A percentile compares a stretch with the other conserved stretches of the same genome.
phyloP scores from a whole-genome alignment of 2,329 filamentous ascomycete genomes.

The Penicillium sp. region DNA sequence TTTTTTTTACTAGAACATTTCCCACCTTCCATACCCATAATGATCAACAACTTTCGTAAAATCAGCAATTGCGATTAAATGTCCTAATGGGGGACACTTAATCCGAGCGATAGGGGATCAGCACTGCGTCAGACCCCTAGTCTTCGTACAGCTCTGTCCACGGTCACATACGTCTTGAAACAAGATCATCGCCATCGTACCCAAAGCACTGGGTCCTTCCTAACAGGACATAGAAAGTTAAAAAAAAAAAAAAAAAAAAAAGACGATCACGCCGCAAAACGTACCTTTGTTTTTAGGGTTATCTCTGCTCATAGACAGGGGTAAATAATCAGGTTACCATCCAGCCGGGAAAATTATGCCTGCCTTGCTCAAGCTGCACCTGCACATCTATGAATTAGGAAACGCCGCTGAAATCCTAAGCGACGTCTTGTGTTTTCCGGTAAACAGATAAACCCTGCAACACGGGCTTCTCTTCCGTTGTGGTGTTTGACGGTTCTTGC shows the following conservation, averaged over 20 bases:
- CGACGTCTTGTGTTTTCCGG: background rate
- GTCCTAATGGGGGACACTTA: background rate
- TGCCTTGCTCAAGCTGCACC: background rate
- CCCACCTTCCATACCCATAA: background rate
- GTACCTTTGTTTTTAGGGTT: background rate
- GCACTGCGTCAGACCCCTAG: background rate
- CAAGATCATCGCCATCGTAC: too few relatives aligned
- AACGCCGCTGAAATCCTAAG: background rate
- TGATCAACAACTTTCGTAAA: background rate
- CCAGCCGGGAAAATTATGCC: background rate
- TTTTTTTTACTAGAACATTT: background rate
- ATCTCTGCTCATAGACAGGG: background rate
- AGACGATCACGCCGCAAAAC: background rate
- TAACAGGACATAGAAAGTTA: too few relatives aligned
- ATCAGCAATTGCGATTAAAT: background rate
- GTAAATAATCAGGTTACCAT: background rate
- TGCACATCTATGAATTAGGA: background rate
- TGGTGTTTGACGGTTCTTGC: background rate
- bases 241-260: too few relatives aligned
- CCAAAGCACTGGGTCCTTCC: too few relatives aligned
- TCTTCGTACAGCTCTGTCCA: too few relatives aligned
- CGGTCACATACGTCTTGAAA: too few relatives aligned
- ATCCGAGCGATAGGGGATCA: background rate
- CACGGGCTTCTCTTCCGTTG: background rate
- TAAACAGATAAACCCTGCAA: background rate